Conservation (phyloP, 164 flowering plant species). For the Magnolia sinica region DNA sequence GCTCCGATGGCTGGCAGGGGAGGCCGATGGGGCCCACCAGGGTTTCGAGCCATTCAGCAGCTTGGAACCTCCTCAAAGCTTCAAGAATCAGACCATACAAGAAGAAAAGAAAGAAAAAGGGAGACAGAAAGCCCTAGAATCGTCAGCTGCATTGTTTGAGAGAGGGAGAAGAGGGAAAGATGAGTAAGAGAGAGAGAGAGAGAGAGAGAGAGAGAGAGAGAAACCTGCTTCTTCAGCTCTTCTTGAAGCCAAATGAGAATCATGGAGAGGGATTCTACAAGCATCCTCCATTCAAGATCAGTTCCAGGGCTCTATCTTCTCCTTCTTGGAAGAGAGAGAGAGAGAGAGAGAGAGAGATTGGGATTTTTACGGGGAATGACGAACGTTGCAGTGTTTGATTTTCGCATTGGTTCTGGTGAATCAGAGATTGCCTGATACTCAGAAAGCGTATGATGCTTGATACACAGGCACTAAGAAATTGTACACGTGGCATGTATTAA, state of each 20-base stretch:
- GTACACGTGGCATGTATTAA: too few relatives aligned
- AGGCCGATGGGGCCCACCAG: constrained; percentile 73
- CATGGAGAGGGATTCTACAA: constrained; percentile 35
- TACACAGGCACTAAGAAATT: too few relatives aligned
- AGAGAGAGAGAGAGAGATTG: constrained; percentile 13
- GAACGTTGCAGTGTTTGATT: background rate
- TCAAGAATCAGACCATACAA: background rate
- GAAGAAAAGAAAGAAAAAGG: constrained; percentile 1
- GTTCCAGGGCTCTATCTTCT: background rate
- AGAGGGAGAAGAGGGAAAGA: background rate
- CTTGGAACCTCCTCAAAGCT: constrained; percentile 75
- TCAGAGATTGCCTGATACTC: too few relatives aligned
- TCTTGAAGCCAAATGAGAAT: constrained; percentile 69
- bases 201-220: constrained; percentile 5
- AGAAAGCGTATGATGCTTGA: too few relatives aligned
- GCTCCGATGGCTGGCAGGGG: constrained; percentile 62
- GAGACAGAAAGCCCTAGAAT: background rate
- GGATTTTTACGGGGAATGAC: background rate
- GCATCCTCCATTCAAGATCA: constrained; percentile 38
- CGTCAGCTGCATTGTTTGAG: background rate
- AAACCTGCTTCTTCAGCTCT: constrained; percentile 87
- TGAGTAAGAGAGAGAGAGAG: constrained; percentile 1
- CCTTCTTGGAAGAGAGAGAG: background rate
- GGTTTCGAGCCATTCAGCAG: constrained; percentile 70
- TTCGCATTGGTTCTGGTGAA: too few relatives aligned